Conservation (phyloP, 139 green algal species). For the Zygnema circumcarinatum region DNA sequence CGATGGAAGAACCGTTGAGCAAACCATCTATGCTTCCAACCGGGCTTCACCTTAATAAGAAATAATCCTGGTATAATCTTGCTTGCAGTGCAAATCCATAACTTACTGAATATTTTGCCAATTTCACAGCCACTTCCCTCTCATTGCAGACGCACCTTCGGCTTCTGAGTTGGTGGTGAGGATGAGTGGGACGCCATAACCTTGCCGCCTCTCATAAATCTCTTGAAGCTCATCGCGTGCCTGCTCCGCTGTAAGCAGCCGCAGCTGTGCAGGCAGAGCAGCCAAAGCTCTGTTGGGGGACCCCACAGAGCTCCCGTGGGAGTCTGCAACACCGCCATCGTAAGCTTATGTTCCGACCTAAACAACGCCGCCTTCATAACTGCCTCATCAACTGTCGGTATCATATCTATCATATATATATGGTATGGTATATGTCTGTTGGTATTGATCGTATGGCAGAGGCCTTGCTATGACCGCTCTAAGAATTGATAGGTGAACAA, state of each 20-base stretch:
- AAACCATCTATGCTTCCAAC: too few species aligned
- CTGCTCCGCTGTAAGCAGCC: background rate
- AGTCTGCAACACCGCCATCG: background rate
- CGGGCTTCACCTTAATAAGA: too few species aligned
- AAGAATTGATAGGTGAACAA: too few species aligned
- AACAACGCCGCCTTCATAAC: background rate
- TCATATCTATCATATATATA: background rate
- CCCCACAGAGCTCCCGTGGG: background rate
- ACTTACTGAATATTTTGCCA: too few species aligned
- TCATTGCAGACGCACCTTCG: background rate
- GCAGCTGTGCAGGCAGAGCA: background rate
- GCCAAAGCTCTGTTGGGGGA: background rate
- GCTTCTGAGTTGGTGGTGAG: conserved; percentile 39
- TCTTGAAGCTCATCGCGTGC: conserved; percentile 3
- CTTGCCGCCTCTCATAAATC: background rate
- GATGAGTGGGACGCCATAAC: conserved; percentile 17
- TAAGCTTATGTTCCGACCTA: background rate
- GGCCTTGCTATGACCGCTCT: too few species aligned
- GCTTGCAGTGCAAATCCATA: too few species aligned
- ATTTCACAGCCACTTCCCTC: too few species aligned
- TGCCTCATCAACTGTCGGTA: background rate
- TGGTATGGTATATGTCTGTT: background rate
- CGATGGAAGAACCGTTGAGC: too few species aligned
- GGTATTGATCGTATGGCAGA: background rate
- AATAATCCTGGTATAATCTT: too few species aligned